Evolutionary conservation across 2,329 filamentous ascomycete genomes (phyloP).

Genomic region (Colletotrichum sp.): DNA sequence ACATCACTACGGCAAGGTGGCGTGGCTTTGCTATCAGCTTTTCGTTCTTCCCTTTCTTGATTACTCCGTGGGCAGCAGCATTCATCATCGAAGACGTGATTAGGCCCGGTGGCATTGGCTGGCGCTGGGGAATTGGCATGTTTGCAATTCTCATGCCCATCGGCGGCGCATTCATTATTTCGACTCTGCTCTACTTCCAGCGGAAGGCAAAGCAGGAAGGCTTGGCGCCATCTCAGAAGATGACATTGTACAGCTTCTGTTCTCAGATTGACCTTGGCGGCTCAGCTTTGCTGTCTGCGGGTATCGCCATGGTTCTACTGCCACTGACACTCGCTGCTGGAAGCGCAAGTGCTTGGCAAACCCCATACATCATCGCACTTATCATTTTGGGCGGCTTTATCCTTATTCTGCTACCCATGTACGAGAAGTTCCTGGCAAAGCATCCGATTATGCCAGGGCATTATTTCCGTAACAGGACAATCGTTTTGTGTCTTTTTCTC

Average conservation of each 20-base stretch:
- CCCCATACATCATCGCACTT: constrained; percentile 49
- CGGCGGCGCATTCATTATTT: constrained; percentile 28
- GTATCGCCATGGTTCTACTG: constrained; percentile 58
- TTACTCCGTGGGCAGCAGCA: constrained; percentile 35
- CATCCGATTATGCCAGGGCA: constrained; percentile 51
- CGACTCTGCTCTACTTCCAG: constrained; percentile 23
- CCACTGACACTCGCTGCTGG: constrained; percentile 57
- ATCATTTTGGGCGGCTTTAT: constrained; percentile 56
- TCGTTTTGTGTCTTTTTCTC: constrained; percentile 27
- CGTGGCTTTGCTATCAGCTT: constrained; percentile 31
- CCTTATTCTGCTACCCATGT: constrained; percentile 47
- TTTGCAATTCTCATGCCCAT: constrained; percentile 63
- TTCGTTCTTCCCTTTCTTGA: constrained; percentile 36
- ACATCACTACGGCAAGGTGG: constrained; percentile 10
- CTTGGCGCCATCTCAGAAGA: constrained; percentile 10
- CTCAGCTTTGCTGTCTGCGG: constrained; percentile 47
- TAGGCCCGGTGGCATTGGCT: constrained; percentile 22
- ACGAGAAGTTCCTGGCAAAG: constrained; percentile 52
- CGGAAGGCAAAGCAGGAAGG: constrained; percentile 25
- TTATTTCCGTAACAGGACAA: constrained; percentile 34
- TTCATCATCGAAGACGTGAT: constrained; percentile 28
- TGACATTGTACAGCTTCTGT: constrained; percentile 23
- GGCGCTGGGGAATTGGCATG: constrained; percentile 51
- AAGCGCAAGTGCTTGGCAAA: constrained; percentile 45
- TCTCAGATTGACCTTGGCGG: constrained; percentile 43